These are phyloP conservation scores for Helichrysum umbraculigerum DNA, from an alignment of 129 eudicot species.

Conservation along the genomic window DNA sequence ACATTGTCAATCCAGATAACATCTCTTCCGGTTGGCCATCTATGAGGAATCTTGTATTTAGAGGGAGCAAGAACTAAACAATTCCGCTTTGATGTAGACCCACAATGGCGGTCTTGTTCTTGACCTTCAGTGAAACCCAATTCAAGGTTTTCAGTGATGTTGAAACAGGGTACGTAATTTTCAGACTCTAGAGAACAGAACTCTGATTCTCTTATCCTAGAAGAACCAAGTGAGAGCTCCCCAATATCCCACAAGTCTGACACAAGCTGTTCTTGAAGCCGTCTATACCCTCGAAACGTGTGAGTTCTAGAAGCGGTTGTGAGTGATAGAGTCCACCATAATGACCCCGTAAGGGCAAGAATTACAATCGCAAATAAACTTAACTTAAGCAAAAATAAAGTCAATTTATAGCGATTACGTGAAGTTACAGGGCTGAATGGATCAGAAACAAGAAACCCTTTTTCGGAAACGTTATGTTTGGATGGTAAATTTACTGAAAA, in stretches of 20 bases:
- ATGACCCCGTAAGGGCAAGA: constrained; percentile 88
- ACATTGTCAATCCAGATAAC: constrained; percentile 96
- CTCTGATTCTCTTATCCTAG: constrained; percentile 65
- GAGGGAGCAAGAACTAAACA: constrained; percentile 82
- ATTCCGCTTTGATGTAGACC: constrained; percentile 41
- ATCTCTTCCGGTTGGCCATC: constrained; percentile 99
- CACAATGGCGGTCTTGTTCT: constrained; percentile 78
- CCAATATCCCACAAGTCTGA: constrained; percentile 83
- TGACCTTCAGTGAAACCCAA: constrained; percentile 66
- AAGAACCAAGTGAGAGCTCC: constrained; percentile 67
- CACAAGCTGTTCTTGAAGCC: constrained; percentile 92
- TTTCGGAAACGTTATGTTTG: constrained; percentile 48
- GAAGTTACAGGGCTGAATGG: constrained; percentile 50
- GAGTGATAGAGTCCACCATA: constrained; percentile 93
- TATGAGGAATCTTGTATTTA: constrained; percentile 80
- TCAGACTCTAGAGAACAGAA: constrained; percentile 71
- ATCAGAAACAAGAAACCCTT: constrained; percentile 58
- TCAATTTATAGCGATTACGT: constrained; percentile 65
- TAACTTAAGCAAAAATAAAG: constrained; percentile 58
- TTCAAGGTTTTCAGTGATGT: constrained; percentile 65
- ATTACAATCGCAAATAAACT: constrained; percentile 74
- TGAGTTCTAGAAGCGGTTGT: constrained; percentile 66
- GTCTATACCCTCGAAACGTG: constrained; percentile 72
- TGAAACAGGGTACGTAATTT: constrained; percentile 83
- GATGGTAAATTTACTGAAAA: constrained; percentile 50